Percentiles rank a stretch among this genome's conserved stretches.
These are phyloP conservation scores for Trichoderma sp. DNA, from an alignment of 2,329 filamentous ascomycete genomes.

Conservation along the genomic window DNA sequence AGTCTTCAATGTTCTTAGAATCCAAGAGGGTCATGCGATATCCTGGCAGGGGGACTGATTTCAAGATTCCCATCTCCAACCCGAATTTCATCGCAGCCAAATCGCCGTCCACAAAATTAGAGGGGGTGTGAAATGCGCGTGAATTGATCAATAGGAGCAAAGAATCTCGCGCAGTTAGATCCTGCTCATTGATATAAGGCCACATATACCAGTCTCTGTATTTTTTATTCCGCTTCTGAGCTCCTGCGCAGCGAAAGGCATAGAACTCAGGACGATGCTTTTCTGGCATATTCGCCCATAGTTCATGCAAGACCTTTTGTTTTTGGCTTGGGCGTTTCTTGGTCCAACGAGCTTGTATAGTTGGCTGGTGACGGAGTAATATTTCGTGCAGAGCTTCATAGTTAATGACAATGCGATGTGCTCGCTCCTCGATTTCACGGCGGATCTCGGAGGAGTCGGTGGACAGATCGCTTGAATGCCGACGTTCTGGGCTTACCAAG, in stretches of 20 bases:
- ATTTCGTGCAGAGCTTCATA: constrained; percentile 41
- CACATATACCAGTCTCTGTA: constrained; percentile 44
- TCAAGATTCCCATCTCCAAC: constrained; percentile 24
- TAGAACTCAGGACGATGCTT: constrained; percentile 53
- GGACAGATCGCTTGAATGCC: background rate
- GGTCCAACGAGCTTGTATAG: constrained; percentile 52
- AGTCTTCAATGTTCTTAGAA: constrained; percentile 28
- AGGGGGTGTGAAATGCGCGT: constrained; percentile 46
- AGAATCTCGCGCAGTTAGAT: constrained; percentile 44
- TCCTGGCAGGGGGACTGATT: constrained; percentile 29
- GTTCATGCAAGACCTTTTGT: constrained; percentile 44
- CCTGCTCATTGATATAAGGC: constrained; percentile 58
- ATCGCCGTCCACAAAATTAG: constrained; percentile 49
- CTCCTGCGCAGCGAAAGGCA: constrained; percentile 30
- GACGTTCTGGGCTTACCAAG: background rate
- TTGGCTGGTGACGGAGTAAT: constrained; percentile 49
- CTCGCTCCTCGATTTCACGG: background rate
- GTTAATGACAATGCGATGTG: constrained; percentile 33
- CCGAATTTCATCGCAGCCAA: constrained; percentile 34
- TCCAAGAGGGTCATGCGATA: constrained; percentile 38
- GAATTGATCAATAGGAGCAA: constrained; percentile 53
- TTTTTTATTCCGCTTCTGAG: constrained; percentile 17
- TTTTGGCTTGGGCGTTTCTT: constrained; percentile 50
- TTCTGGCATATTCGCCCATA: constrained; percentile 50
- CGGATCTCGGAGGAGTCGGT: background rate